Evolutionary conservation across 345 rosid genomes (phyloP), one percentile per base, ranked within the genome.

Genomic region (Lenwebbia sp.): DNA sequence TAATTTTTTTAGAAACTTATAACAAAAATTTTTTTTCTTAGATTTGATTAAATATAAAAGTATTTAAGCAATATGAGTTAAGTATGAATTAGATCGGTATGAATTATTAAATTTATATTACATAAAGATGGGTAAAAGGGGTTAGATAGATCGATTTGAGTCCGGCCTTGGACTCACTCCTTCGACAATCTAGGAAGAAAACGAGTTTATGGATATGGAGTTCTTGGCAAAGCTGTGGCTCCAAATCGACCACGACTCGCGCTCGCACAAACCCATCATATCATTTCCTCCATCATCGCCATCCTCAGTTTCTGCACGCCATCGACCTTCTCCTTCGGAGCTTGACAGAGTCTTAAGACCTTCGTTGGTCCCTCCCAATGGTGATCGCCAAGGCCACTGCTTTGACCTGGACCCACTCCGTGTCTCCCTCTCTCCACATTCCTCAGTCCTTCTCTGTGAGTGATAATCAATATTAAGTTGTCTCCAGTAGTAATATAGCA

Each of bases 351-450:
- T 12, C 47, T 40, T 22, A 21, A 70, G 25, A 19, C 78, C 78
- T 37, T 40, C 78, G 78, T 70, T 2, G 78, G 47, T 70, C 78
- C 78, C 47, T 70, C 78, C 78, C 92, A 93, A 93, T 92, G 88
- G 88, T 85, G 53, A 82, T 87, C 82, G 57, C 91, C 92, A 85
- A 89, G 87, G 86, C 91, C 50, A 85, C 88, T 88, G 91, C 94
- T 83, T 90, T 94, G 56, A 92, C 96, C 56, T 90, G 93, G 94
- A 88, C 90, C n/a, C 90, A 87, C 78, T 90, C 94, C 81, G 41
- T 92, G 81, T 90, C 96, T 87, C 88, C 93, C 82, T 85, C 91
- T 49, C 88, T 90, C 62, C 86, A 74, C 82, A 83, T 89, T 57
- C 37, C 87, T 52, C 78, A 14, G 19, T 57, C 65, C 26, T 17